These are phyloP conservation scores for Umbelopsis sp. DNA, from an alignment of 192 early-diverging fungal genomes.

Conservation along the genomic window DNA sequence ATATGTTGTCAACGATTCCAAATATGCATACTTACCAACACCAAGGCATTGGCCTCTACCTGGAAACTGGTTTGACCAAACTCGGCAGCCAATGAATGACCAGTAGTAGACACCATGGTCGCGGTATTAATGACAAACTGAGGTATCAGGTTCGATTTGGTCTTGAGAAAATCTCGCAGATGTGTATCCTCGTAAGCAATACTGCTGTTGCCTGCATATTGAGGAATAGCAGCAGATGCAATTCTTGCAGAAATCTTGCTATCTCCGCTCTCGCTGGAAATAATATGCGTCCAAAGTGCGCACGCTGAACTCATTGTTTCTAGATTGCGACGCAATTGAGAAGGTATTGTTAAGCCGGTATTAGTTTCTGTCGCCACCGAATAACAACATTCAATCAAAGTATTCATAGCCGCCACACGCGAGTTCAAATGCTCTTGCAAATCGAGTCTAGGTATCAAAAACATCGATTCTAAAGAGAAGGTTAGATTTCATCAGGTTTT, in stretches of 20 bases:
- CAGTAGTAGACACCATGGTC: conserved; percentile 1
- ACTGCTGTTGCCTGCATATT: neutral
- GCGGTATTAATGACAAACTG: neutral
- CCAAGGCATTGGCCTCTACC: neutral
- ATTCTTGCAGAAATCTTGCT: neutral
- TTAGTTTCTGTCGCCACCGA: too few species aligned
- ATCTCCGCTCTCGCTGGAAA: neutral
- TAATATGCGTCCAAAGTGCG: neutral
- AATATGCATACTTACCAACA: neutral
- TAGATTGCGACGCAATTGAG: neutral
- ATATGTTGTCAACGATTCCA: neutral
- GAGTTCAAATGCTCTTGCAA: conserved; percentile 2
- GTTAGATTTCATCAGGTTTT: neutral
- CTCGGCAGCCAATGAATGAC: neutral
- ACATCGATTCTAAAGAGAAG: neutral
- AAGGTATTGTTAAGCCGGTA: neutral
- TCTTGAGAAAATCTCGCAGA: neutral
- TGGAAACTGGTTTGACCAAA: neutral
- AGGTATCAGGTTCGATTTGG: neutral
- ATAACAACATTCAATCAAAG: neutral
- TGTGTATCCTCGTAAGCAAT: neutral
- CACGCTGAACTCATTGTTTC: conserved; percentile 3
- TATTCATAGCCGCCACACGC: neutral
- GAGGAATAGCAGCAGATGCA: conserved; percentile 1
- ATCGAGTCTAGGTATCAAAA: conserved; percentile 6